phyloP scores from a whole-genome alignment of 352 stramenopile genomes.

The Saprolegnia parasitica region DNA sequence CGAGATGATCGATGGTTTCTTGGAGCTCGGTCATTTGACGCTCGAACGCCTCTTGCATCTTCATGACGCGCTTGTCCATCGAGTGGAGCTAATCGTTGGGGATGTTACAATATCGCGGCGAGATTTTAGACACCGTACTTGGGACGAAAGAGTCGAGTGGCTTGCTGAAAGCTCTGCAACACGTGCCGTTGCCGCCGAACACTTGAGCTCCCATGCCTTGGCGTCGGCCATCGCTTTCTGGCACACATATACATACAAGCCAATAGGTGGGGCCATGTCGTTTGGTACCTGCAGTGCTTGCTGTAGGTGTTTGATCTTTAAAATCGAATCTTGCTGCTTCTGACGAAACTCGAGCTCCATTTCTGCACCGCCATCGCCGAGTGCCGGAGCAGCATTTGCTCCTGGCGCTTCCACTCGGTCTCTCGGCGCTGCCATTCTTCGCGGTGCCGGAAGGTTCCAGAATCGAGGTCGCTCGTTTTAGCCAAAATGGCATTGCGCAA shows the following conservation, averaged over 20 bases:
- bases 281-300: conserved; percentile 13
- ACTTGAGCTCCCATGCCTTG: conserved; percentile 22
- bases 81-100: neutral
- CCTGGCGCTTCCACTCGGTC: conserved; percentile 15
- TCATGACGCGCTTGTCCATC: conserved; percentile 14
- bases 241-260: neutral
- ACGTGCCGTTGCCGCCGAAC: neutral
- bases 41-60: conserved; percentile 20
- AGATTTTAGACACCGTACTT: conserved; percentile 1
- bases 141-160: neutral
- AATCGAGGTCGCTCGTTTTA: conserved; percentile 14
- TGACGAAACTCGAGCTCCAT: conserved; percentile 27
- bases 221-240: neutral
- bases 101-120: neutral
- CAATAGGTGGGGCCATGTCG: neutral
- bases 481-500: conserved; percentile 8
- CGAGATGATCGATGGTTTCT: conserved; percentile 7
- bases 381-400: conserved; percentile 19
- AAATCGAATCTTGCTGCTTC: conserved; percentile 25
- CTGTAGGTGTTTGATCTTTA: conserved; percentile 22
- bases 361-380: conserved; percentile 21
- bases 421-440: conserved; percentile 23
- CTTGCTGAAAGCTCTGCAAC: neutral
- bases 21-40: conserved; percentile 1
- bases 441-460: conserved; percentile 1